phyloP scores from a whole-genome alignment of 2,329 filamentous ascomycete species.

The Aureobasidium sp. region DNA sequence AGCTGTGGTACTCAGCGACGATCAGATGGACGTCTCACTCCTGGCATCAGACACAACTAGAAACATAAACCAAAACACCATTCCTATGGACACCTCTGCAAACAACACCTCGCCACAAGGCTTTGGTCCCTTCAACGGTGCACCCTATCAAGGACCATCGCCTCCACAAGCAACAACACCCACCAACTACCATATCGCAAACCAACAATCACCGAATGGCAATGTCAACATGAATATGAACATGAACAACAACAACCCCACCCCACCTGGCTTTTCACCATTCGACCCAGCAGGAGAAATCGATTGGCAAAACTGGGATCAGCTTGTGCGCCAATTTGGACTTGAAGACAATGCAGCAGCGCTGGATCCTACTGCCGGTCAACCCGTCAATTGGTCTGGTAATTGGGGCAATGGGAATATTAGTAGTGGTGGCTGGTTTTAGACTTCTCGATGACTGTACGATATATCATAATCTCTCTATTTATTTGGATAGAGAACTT shows the following conservation, averaged over 20 bases:
- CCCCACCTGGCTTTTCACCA: conserved; percentile 10
- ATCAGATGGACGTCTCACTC: conserved; percentile 16
- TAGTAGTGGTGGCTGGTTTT: conserved; percentile 4
- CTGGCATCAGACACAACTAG: neutral
- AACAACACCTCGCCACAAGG: neutral
- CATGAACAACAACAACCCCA: neutral
- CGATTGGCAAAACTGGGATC: conserved; percentile 44
- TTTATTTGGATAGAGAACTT: too few species aligned
- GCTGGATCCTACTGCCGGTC: neutral
- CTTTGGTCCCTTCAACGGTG: neutral
- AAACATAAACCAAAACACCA: neutral
- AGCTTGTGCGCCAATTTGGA: conserved; percentile 41
- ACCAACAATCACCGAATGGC: neutral
- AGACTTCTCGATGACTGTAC: too few species aligned
- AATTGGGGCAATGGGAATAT: conserved; percentile 18
- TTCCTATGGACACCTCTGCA: neutral
- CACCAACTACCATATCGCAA: too few species aligned
- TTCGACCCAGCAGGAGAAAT: conserved; percentile 34
- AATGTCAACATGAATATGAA: neutral
- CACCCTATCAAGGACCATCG: neutral
- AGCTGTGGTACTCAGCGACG: conserved; percentile 11
- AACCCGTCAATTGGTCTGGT: conserved; percentile 14
- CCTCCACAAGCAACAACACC: neutral
- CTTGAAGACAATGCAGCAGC: conserved; percentile 31
- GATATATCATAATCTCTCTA: too few species aligned